phyloP scores from a whole-genome alignment of 2,329 filamentous ascomycete genomes.

The Calcarisporium arbuscula region DNA sequence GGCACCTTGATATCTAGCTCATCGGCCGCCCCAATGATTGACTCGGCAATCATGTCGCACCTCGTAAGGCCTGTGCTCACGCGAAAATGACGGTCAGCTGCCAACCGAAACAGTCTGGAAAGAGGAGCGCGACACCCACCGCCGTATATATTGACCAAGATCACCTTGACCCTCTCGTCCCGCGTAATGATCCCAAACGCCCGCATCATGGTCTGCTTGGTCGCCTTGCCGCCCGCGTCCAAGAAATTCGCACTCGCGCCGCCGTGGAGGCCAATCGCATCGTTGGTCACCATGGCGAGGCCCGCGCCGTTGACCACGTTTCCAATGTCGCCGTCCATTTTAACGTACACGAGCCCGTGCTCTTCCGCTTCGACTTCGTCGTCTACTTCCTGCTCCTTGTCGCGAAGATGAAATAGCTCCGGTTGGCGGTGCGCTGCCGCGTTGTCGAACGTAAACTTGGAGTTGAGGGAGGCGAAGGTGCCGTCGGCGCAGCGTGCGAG shows the following conservation, averaged over 20 bases:
- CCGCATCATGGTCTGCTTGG: slow-evolving; percentile 69
- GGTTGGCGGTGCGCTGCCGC: slow-evolving; percentile 35
- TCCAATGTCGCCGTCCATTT: slow-evolving; percentile 58
- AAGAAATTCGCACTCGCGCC: slow-evolving; percentile 76
- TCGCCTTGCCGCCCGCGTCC: slow-evolving; percentile 86
- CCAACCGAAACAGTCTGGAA: neutral
- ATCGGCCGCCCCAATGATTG: slow-evolving; percentile 35
- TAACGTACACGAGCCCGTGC: slow-evolving; percentile 75
- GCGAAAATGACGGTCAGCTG: neutral
- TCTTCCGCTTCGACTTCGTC: slow-evolving; percentile 36
- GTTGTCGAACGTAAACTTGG: slow-evolving; percentile 42
- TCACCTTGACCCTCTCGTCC: slow-evolving; percentile 64
- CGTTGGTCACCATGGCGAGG: slow-evolving; percentile 85
- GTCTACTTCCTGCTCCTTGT: slow-evolving; percentile 23
- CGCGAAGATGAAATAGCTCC: slow-evolving; percentile 30
- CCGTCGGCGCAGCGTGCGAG: slow-evolving; percentile 23
- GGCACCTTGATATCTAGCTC: slow-evolving; percentile 33
- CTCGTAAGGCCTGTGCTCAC: slow-evolving; percentile 34
- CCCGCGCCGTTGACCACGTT: slow-evolving; percentile 87
- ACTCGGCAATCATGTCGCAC: slow-evolving; percentile 46
- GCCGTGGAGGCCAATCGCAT: slow-evolving; percentile 63
- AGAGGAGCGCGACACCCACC: slow-evolving; percentile 23
- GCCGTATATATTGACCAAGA: slow-evolving; percentile 53
- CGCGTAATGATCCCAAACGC: slow-evolving; percentile 68
- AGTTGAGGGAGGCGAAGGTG: slow-evolving; percentile 24